Evolutionary conservation across 306 rosid species (phyloP), one percentile per base, ranked within the genome.

Genomic region (Trichosanthes truncata): DNA sequence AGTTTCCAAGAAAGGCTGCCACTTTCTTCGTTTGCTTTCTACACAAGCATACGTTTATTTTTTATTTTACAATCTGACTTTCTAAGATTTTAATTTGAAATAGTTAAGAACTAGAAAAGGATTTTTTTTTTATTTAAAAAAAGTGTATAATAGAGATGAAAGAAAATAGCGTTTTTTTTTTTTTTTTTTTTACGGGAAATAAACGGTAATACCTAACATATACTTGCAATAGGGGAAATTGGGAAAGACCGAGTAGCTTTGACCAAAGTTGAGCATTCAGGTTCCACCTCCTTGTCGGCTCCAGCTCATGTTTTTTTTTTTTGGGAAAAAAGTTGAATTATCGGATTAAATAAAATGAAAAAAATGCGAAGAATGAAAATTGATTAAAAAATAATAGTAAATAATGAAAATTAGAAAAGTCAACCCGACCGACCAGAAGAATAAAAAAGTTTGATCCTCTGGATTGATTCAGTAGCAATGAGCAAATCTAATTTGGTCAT

Each of bases 401-500:
- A 72, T 45, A 72, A 72, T 6, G 5, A 72, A 26, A 29, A 48
- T 25, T 6, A 45, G 7, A 48, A n/a, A 49, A 49, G 78, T 74
- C 61, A 74, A 49, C 60, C 41, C 9, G 45, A 74, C 78, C 78
- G 61, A 74, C 78, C 61, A 17, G 23, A 49, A 72, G 25, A 72
- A 35, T 36, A 76, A 5, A 65, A 29, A 51, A 14, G 18, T 9
- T 25, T 20, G 79, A 29, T 75, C 3, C 3, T 20, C 20, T 20
- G 18, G 51, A 38, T 40, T 36, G 31, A 69, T 69, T n/a, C 10
- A 71, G 31, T 6, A 25, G n/a, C 3, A 46, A 71, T 36, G 5
- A 76, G 65, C 52, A 55, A 52, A 76, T 76, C 65, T n/a, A 33
- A 76, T 76, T 76, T 5, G 48, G 79, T 56, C 79, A 76, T 55